Evolutionary conservation across 2,329 filamentous ascomycete genomes (phyloP).

Genomic region (Penicillium sp.): DNA sequence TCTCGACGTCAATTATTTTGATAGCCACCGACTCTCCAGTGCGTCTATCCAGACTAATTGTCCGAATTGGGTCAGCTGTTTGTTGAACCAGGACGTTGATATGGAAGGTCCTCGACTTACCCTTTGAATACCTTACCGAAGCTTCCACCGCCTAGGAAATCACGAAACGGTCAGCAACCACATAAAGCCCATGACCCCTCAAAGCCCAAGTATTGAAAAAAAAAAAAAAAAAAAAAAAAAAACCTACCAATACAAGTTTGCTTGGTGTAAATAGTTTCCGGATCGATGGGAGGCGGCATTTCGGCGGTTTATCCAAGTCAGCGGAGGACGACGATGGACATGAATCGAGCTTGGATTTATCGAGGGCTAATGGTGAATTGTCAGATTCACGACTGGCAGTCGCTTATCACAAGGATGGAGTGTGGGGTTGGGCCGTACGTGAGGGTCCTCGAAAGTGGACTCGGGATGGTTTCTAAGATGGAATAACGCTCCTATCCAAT

Average conservation of each 20-base stretch:
- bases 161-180: background rate
- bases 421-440: background rate
- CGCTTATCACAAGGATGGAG: background rate
- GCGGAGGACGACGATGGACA: background rate
- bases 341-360: background rate
- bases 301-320: conserved; percentile 17
- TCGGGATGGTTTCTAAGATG: background rate
- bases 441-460: background rate
- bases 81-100: background rate
- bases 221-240: conserved; percentile 15
- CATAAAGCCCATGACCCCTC: too few species aligned
- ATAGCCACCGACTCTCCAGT: conserved; percentile 94
- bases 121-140: conserved; percentile 99
- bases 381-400: background rate
- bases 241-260: conserved; percentile 78
- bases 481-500: background rate
- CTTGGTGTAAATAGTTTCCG: conserved; percentile 89
- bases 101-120: conserved; percentile 48
- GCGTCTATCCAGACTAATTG: conserved; percentile 79
- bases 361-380: background rate
- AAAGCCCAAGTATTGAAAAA: background rate
- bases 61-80: conserved; percentile 7
- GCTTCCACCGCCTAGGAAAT: conserved; percentile 75
- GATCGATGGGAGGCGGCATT: conserved; percentile 66
- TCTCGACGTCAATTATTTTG: conserved; percentile 98